Evolutionary conservation across 2,329 filamentous ascomycete genomes (phyloP).

Genomic region (Colletotrichum tamarilloi): DNA sequence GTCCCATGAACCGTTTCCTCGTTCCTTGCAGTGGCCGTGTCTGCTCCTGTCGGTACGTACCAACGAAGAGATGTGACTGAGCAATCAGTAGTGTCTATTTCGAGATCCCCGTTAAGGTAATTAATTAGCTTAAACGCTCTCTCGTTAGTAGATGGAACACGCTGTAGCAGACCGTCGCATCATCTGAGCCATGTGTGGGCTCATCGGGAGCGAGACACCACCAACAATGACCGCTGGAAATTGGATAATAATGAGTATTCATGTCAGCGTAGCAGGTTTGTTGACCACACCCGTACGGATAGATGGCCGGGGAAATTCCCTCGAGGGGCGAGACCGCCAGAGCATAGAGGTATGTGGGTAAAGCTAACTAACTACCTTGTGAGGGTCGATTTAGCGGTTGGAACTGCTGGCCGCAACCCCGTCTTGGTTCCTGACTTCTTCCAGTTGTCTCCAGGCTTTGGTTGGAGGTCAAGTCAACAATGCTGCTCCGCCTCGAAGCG

Average conservation of each 20-base stretch:
- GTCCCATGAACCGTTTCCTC: conserved; percentile 16
- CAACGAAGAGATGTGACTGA: not conserved
- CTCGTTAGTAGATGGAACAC: not conserved
- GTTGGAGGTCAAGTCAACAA: not conserved
- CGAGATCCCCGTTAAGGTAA: conserved; percentile 7
- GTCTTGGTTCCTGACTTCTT: not conserved
- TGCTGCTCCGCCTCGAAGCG: not conserved
- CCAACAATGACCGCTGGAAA: not conserved
- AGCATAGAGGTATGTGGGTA: not conserved
- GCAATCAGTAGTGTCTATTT: not conserved
- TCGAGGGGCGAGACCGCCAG: not conserved
- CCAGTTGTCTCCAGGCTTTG: not conserved
- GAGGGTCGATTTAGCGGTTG: not conserved
- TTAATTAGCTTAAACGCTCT: conserved; percentile 7
- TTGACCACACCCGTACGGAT: not conserved
- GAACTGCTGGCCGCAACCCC: conserved; percentile 18
- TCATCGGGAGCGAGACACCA: conserved; percentile 7
- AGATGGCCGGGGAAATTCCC: conserved; percentile 6
- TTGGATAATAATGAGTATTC: not conserved
- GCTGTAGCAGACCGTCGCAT: conserved; percentile 20
- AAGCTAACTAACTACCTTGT: not conserved
- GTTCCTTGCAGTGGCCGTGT: conserved; percentile 28
- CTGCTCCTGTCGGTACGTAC: conserved; percentile 3
- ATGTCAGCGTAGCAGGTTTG: not conserved
- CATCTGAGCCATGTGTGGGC: conserved; percentile 14